Evolutionary conservation across 176 grass and related monocot genomes (phyloP).

Genomic region (Urochloa ruziziensis): DNA sequence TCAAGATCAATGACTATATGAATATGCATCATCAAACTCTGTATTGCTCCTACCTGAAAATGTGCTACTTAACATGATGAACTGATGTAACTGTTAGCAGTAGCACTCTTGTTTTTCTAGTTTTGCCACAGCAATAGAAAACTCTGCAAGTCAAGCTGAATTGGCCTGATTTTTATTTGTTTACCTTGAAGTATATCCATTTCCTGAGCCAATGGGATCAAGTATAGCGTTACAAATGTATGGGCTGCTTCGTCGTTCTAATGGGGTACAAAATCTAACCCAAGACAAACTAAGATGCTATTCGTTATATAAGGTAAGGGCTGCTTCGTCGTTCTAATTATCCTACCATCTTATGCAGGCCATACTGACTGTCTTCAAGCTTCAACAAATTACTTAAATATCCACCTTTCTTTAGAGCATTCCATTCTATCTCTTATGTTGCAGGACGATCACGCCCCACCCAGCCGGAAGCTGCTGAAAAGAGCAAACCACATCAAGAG

Average conservation of each 20-base stretch:
- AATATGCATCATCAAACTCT: too few relatives aligned
- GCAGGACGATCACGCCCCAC: constrained; percentile 79
- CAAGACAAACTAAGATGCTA: neutral
- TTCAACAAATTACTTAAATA: neutral
- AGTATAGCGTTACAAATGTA: neutral
- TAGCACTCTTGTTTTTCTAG: too few relatives aligned
- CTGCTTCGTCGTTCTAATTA: neutral
- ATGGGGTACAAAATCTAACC: neutral
- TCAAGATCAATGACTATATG: too few relatives aligned
- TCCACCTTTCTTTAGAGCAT: neutral
- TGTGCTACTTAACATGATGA: too few relatives aligned
- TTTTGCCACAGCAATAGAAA: too few relatives aligned
- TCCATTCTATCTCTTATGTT: neutral
- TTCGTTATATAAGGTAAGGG: constrained; percentile 72
- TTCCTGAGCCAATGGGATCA: neutral
- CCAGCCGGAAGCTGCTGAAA: constrained; percentile 64
- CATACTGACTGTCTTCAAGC: neutral
- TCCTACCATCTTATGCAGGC: neutral
- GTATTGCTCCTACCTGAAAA: too few relatives aligned
- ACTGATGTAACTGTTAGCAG: neutral
- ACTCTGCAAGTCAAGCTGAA: neutral
- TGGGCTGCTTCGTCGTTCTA: too few relatives aligned
- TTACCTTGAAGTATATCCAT: neutral
- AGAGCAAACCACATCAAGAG: constrained; percentile 67
- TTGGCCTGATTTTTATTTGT: neutral